phyloP scores from a whole-genome alignment of 1,284 basidiomycete species.

The Ustilago trichophora region DNA sequence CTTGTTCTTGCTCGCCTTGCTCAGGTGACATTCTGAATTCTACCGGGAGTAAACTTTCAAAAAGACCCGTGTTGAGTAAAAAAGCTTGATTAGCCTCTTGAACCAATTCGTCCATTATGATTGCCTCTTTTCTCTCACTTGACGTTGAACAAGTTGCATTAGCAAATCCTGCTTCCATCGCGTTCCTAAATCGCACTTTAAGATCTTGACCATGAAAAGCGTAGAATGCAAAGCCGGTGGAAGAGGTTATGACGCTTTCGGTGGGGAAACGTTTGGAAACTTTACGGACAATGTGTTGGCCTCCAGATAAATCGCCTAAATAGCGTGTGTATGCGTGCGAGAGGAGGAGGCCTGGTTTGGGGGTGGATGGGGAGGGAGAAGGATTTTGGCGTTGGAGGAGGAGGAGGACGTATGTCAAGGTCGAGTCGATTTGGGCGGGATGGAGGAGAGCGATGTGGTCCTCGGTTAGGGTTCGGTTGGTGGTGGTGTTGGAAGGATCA shows the following conservation, averaged over 20 bases:
- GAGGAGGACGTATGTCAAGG: constrained; percentile 32
- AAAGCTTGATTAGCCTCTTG: constrained; percentile 78
- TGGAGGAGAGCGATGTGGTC: constrained; percentile 38
- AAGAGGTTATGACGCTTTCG: too few relatives aligned
- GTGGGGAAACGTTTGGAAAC: constrained; percentile 68
- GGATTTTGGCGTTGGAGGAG: not conserved
- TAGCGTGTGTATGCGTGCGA: constrained; percentile 71
- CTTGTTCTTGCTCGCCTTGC: too few relatives aligned
- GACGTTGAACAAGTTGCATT: constrained; percentile 44
- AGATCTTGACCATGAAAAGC: constrained; percentile 73
- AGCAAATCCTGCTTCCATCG: constrained; percentile 75
- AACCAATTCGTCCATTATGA: constrained; percentile 70
- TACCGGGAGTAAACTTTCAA: constrained; percentile 63
- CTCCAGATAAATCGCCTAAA: constrained; percentile 84
- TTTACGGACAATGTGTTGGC: constrained; percentile 76
- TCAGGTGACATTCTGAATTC: constrained; percentile 7
- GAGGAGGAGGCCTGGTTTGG: constrained; percentile 6
- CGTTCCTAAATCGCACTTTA: constrained; percentile 79
- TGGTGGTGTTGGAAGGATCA: not conserved
- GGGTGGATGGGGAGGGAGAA: not conserved
- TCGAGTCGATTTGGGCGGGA: constrained; percentile 23
- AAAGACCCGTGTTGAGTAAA: constrained; percentile 75
- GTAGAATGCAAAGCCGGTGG: constrained; percentile 77
- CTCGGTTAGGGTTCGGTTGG: not conserved
- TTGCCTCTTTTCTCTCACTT: constrained; percentile 68